phyloP scores from a whole-genome alignment of 768 basidiomycete species.

The Cystofilobasidium bisporidii region DNA sequence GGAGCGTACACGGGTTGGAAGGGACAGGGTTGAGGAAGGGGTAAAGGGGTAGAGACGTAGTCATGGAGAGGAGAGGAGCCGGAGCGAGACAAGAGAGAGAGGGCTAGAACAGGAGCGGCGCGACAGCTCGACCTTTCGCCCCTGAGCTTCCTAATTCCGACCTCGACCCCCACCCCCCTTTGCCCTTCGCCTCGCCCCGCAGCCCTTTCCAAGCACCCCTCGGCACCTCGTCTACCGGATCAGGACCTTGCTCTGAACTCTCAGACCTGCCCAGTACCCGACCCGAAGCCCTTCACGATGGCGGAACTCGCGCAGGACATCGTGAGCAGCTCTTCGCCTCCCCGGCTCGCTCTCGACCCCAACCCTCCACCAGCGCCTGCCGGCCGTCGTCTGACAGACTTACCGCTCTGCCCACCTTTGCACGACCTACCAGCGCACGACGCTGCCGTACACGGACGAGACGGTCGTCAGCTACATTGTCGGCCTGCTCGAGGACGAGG shows the following conservation, averaged over 20 bases:
- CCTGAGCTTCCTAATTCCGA: no score
- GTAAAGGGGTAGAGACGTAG: no score
- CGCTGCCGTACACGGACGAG: constrained; percentile 56
- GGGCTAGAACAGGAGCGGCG: no score
- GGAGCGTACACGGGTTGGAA: no score
- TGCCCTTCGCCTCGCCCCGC: not conserved
- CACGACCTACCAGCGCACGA: constrained; percentile 7
- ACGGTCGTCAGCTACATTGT: constrained; percentile 74
- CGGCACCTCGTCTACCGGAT: no score
- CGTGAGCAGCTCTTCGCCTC: constrained; percentile 2
- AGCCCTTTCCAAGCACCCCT: no score
- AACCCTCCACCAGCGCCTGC: not conserved
- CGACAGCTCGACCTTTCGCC: no score
- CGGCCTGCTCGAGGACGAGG: constrained; percentile 80
- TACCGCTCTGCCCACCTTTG: not conserved
- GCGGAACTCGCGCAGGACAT: constrained; percentile 25
- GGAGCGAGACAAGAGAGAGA: no score
- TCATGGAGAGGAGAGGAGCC: no score
- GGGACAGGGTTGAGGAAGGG: no score
- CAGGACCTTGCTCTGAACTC: no score
- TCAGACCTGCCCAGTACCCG: no score
- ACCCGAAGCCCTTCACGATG: not conserved
- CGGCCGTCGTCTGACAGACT: not conserved
- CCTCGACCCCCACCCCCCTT: not conserved
- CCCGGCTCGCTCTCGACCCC: not conserved